phyloP scores from a whole-genome alignment of 1,284 basidiomycete genomes.

The Apiotrichum montevideense region DNA sequence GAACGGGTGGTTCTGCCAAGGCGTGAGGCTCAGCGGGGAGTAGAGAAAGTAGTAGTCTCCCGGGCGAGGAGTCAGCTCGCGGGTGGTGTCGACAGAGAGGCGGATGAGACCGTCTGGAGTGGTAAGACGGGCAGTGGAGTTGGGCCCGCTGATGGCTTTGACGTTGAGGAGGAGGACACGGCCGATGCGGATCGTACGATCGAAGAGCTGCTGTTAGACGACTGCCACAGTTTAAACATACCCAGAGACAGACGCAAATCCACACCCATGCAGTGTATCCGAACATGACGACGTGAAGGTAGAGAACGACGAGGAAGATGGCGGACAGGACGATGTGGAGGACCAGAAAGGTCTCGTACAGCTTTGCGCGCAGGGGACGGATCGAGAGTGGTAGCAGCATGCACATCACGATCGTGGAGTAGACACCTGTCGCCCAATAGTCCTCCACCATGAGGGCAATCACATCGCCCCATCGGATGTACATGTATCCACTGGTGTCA shows the following conservation, averaged over 20 bases:
- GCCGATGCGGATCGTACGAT: constrained; percentile 2
- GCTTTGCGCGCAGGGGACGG: constrained; percentile 15
- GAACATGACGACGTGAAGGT: constrained; percentile 24
- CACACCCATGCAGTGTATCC: constrained; percentile 21
- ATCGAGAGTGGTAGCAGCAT: constrained; percentile 20
- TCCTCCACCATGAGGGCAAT: constrained; percentile 2
- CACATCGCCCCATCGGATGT: constrained; percentile 5
- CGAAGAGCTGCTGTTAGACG: neutral
- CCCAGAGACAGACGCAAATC: constrained; percentile 28
- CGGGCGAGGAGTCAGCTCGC: constrained; percentile 14
- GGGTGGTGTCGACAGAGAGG: constrained; percentile 16
- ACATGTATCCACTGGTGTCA: constrained; percentile 10
- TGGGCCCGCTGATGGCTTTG: constrained; percentile 6
- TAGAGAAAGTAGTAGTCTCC: constrained; percentile 31
- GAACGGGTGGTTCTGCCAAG: constrained; percentile 33
- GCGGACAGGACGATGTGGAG: constrained; percentile 25
- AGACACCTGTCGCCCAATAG: constrained; percentile 23
- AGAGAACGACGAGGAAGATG: constrained; percentile 19
- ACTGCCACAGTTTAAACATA: constrained; percentile 1
- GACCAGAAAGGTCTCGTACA: constrained; percentile 29
- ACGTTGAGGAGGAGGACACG: constrained; percentile 20
- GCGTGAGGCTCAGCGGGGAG: constrained; percentile 16
- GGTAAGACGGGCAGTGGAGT: neutral
- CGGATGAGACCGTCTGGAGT: constrained; percentile 14
- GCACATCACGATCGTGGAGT: constrained; percentile 19